Conservation (phyloP, 73 alveolate species). For the Diophrys appendiculata region DNA sequence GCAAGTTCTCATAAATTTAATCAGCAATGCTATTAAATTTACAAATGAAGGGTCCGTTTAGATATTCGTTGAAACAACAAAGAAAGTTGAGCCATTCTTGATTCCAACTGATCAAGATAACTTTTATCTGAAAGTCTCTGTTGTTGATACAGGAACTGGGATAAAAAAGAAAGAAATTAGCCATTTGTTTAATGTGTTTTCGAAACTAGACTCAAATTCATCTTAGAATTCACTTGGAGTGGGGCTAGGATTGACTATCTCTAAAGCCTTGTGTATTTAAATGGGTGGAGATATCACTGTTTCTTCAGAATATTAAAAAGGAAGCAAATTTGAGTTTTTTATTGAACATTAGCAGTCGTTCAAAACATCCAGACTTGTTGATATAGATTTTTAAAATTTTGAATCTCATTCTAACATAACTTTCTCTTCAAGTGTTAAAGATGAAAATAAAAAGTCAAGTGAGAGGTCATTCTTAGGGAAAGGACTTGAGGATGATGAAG, state of each 20-base stretch:
- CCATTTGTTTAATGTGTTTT: neutral
- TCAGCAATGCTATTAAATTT: neutral
- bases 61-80: too few relatives aligned
- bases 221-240: neutral
- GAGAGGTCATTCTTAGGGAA: too few relatives aligned
- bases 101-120: too few relatives aligned
- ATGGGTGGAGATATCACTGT: conserved; percentile 5
- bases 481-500: too few relatives aligned
- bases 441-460: too few relatives aligned
- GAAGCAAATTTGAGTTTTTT: conserved; percentile 14
- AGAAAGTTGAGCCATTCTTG: too few relatives aligned
- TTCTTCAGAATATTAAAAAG: conserved; percentile 10
- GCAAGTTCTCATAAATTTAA: neutral
- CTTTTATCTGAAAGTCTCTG: neutral
- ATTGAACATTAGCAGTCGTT: too few relatives aligned
- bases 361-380: too few relatives aligned
- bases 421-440: too few relatives aligned
- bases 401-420: too few relatives aligned
- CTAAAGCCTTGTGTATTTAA: neutral
- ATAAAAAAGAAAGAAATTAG: neutral
- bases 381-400: too few relatives aligned
- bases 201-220: neutral
- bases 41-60: neutral
- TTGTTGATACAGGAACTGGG: conserved; percentile 8
- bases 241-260: conserved; percentile 1